phyloP scores from a whole-genome alignment of 306 rosid genomes.

The Ammopiptanthus mongolicus region DNA sequence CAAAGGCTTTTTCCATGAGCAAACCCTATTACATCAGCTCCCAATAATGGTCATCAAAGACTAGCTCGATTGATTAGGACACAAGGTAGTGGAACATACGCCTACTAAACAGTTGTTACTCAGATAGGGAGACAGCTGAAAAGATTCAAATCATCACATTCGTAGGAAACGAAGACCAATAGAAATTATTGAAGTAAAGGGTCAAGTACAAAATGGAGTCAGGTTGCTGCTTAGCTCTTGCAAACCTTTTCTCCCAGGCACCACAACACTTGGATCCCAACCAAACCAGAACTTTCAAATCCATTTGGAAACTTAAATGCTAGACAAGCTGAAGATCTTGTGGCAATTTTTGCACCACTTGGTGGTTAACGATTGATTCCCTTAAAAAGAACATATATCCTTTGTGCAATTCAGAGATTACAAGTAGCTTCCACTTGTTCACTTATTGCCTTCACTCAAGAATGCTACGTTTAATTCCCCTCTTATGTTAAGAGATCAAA shows the following conservation, averaged over 20 bases:
- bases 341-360: neutral
- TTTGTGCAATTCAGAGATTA: neutral
- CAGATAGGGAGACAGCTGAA: neutral
- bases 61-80: too few species aligned
- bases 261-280: too few species aligned
- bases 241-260: too few species aligned
- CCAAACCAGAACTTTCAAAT: too few species aligned
- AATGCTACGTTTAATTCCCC: neutral
- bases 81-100: too few species aligned
- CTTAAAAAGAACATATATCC: neutral
- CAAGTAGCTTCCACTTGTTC: neutral
- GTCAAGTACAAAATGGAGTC: too few species aligned
- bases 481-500: neutral
- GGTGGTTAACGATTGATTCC: neutral
- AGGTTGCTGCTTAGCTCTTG: too few species aligned
- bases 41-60: neutral
- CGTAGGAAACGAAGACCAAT: too few species aligned
- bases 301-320: too few species aligned
- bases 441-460: neutral
- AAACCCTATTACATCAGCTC: neutral
- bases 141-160: neutral
- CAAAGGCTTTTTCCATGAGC: neutral
- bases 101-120: neutral
- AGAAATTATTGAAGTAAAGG: too few species aligned
- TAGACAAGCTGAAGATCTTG: too few species aligned